Percentiles rank a stretch among this genome's conserved stretches.
These are phyloP conservation scores for Penicillium atrosanguineum DNA, from an alignment of 495 filamentous ascomycete species.

Conservation along the genomic window DNA sequence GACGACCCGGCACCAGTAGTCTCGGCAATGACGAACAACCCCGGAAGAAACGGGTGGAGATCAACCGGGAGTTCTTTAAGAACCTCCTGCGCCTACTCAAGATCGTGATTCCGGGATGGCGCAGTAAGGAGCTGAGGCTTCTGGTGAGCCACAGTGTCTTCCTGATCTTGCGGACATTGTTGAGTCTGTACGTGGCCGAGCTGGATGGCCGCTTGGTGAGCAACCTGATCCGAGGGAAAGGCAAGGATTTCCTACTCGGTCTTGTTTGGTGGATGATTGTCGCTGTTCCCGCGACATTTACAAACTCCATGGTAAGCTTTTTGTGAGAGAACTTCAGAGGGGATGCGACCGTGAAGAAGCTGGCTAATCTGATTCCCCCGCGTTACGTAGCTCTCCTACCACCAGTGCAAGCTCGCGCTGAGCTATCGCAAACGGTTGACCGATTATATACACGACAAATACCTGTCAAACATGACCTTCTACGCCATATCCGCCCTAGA, in stretches of 20 bases:
- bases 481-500: conserved; percentile 94
- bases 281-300: conserved; percentile 95
- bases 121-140: conserved; percentile 82
- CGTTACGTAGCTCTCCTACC: conserved; percentile 77
- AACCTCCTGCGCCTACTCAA: conserved; percentile 73
- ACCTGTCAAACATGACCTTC: conserved; percentile 94
- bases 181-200: conserved; percentile 93
- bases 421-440: conserved; percentile 91
- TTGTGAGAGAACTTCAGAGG: not conserved
- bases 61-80: conserved; percentile 94
- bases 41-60: conserved; percentile 76
- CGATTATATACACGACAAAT: conserved; percentile 87
- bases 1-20: conserved; percentile 53
- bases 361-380: conserved; percentile 8
- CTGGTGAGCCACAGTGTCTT: conserved; percentile 85
- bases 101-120: conserved; percentile 87
- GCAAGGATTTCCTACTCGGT: conserved; percentile 83
- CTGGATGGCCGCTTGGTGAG: conserved; percentile 92
- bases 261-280: conserved; percentile 99
- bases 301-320: conserved; percentile 91
- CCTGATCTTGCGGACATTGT: conserved; percentile 80
- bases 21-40: conserved; percentile 46
- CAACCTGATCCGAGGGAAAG: conserved; percentile 83
- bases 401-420: conserved; percentile 90
- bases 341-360: conserved; percentile 11